phyloP scores from a whole-genome alignment of 495 filamentous ascomycete genomes.

The Aspergillus sclerotiicarbonarius region DNA sequence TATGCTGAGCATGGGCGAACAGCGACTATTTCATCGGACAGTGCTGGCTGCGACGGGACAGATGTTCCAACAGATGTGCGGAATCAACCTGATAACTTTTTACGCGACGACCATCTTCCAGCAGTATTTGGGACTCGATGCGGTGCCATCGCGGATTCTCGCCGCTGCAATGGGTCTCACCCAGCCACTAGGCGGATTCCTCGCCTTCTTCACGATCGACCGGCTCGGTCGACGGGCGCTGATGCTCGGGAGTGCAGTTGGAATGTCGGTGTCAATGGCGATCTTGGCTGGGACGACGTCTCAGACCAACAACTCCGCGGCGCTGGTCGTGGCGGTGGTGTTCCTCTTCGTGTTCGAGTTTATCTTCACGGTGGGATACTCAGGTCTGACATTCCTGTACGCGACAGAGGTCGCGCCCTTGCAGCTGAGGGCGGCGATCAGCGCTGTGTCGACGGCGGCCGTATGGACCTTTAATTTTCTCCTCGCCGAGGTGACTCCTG shows the following conservation, averaged over 20 bases:
- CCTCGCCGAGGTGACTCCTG: slow-evolving; percentile 44
- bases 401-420: slow-evolving; percentile 66
- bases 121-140: slow-evolving; percentile 55
- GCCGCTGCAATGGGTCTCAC: slow-evolving; percentile 75
- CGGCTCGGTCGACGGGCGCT: slow-evolving; percentile 66
- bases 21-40: slow-evolving; percentile 34
- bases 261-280: slow-evolving; percentile 62
- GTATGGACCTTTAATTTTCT: slow-evolving; percentile 62
- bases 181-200: slow-evolving; percentile 69
- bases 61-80: slow-evolving; percentile 50
- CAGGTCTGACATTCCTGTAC: slow-evolving; percentile 66
- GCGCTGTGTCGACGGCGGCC: slow-evolving; percentile 60
- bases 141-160: slow-evolving; percentile 79
- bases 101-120: slow-evolving; percentile 61
- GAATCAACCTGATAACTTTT: slow-evolving; percentile 60
- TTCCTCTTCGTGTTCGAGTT: slow-evolving; percentile 42
- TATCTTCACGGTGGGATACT: slow-evolving; percentile 55
- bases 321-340: slow-evolving; percentile 40
- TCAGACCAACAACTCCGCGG: slow-evolving; percentile 29
- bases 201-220: slow-evolving; percentile 76
- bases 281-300: slow-evolving; percentile 48
- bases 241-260: slow-evolving; percentile 53
- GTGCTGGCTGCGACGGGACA: slow-evolving; percentile 31
- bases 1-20: slow-evolving; percentile 33
- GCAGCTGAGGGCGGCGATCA: slow-evolving; percentile 63